Evolutionary conservation across 2,329 filamentous ascomycete genomes (phyloP).

Genomic region (Sclerotinia nivalis): DNA sequence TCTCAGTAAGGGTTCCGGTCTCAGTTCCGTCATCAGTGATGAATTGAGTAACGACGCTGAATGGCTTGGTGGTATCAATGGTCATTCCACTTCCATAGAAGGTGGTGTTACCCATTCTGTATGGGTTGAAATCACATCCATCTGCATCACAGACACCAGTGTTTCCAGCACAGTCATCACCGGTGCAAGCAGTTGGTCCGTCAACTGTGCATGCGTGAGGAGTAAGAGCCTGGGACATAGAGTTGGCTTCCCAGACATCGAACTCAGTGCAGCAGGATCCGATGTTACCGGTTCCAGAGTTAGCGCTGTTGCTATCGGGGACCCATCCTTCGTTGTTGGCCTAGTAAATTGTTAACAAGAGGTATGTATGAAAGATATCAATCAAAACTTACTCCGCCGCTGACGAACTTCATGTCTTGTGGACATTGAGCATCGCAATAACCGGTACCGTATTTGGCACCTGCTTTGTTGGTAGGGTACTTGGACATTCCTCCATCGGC

Average conservation of each 20-base stretch:
- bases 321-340: slow-evolving; percentile 54
- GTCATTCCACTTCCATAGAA: slow-evolving; percentile 56
- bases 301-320: slow-evolving; percentile 50
- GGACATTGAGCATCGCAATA: slow-evolving; percentile 31
- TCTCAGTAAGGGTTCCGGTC: slow-evolving; percentile 52
- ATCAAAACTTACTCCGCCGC: slow-evolving; percentile 46
- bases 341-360: slow-evolving; percentile 34
- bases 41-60: slow-evolving; percentile 62
- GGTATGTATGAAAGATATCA: slow-evolving; percentile 7
- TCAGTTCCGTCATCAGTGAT: slow-evolving; percentile 51
- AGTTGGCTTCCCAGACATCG: slow-evolving; percentile 66
- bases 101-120: slow-evolving; percentile 54
- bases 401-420: slow-evolving; percentile 49
- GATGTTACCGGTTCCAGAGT: slow-evolving; percentile 53
- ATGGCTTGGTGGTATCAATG: slow-evolving; percentile 52
- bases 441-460: slow-evolving; percentile 46
- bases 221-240: slow-evolving; percentile 56
- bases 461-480: slow-evolving; percentile 52
- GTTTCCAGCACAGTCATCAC: slow-evolving; percentile 1
- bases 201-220: slow-evolving; percentile 55
- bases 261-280: slow-evolving; percentile 64
- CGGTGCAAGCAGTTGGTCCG: slow-evolving; percentile 39
- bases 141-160: slow-evolving; percentile 52
- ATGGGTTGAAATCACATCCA: slow-evolving; percentile 62
- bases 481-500: slow-evolving; percentile 56